Conservation (phyloP, 176 grass and related monocot genomes). For the Neostapfia colusana region DNA sequence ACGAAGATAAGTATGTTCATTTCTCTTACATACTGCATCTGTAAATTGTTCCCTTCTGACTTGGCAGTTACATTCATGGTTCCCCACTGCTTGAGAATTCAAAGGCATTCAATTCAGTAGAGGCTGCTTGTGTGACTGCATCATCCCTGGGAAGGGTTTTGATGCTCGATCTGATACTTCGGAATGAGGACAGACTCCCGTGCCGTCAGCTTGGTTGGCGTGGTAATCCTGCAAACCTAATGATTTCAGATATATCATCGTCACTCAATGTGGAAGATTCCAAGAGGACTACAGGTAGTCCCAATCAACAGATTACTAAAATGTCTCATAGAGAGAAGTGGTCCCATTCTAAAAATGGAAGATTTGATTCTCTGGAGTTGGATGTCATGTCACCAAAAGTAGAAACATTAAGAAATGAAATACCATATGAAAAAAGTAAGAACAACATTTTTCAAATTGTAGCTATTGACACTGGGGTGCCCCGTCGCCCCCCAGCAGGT, state of each 20-base stretch:
- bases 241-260: slow-evolving; percentile 59
- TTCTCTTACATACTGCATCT: slow-evolving; percentile 18
- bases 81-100: slow-evolving; percentile 82
- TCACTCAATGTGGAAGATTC: slow-evolving; percentile 38
- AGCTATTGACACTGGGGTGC: slow-evolving; percentile 88
- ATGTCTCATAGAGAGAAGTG: slow-evolving; percentile 49
- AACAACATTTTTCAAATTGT: slow-evolving; percentile 52
- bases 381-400: slow-evolving; percentile 35
- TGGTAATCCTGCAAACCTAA: slow-evolving; percentile 84
- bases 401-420: slow-evolving; percentile 39
- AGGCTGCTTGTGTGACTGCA: slow-evolving; percentile 59
- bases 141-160: slow-evolving; percentile 78
- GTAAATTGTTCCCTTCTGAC: slow-evolving; percentile 32
- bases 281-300: slow-evolving; percentile 22
- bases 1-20: slow-evolving; percentile 11
- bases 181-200: slow-evolving; percentile 93
- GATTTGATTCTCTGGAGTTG: slow-evolving; percentile 34
- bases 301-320: slow-evolving; percentile 44
- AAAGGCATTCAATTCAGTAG: slow-evolving; percentile 70
- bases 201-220: slow-evolving; percentile 92
- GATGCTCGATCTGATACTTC: slow-evolving; percentile 85
- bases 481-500: slow-evolving; percentile 73
- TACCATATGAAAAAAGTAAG: slow-evolving; percentile 19
- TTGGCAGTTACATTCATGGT: slow-evolving; percentile 87
- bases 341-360: slow-evolving; percentile 55